phyloP scores from a whole-genome alignment of 2,329 filamentous ascomycete species.

The Endothia cerciana region DNA sequence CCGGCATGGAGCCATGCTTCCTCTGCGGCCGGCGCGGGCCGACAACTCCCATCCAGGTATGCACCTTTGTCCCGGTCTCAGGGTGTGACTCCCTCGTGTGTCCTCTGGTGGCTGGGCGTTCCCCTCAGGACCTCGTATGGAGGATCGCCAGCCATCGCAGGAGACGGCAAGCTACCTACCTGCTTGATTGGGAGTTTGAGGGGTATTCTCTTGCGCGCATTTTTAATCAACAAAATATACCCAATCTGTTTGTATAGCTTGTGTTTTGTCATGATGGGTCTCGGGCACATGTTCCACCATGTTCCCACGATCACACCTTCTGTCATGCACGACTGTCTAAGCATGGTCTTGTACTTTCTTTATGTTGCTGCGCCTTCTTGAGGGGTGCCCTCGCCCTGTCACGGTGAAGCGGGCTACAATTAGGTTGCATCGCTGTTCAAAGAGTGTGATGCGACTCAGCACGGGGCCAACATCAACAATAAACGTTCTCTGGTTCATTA shows the following conservation, averaged over 20 bases:
- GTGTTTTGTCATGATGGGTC: no score
- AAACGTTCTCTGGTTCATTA: conserved; percentile 17
- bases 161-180: not conserved
- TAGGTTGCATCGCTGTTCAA: not conserved
- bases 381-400: not conserved
- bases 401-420: not conserved
- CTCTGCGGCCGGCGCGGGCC: not conserved
- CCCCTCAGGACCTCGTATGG: not conserved
- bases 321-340: not conserved
- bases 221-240: not conserved
- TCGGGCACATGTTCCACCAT: no score
- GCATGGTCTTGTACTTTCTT: not conserved
- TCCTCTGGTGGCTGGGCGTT: not conserved
- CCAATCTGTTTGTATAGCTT: not conserved
- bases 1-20: not conserved
- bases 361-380: not conserved
- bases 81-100: not conserved
- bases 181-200: not conserved
- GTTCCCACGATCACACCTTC: no score
- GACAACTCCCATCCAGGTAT: not conserved
- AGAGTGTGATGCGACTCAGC: conserved; percentile 11
- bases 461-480: conserved; percentile 1
- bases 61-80: not conserved
- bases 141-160: not conserved
- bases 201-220: not conserved